Base-by-base conservation (phyloP, 768 basidiomycete species). In the Hydnomerulius pinastri region DNA sequence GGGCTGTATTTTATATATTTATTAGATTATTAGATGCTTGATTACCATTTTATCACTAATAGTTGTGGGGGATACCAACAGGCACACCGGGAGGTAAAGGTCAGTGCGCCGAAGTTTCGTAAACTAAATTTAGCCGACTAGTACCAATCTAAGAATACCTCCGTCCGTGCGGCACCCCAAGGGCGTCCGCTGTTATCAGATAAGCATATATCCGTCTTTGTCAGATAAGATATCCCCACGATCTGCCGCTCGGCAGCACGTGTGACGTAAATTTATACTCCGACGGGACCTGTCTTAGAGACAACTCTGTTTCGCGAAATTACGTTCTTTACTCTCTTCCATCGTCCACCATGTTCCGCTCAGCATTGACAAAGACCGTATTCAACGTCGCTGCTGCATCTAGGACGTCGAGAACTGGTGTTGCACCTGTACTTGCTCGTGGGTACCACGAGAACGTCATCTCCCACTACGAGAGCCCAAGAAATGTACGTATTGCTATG, bases 361-460 rank as follows among this genome's bases (percentile, higher is more conserved):
- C 84, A 69, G 72, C 78, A 20, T 54, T 86, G 57, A 65, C 78
- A 60, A 81, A 75, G 58, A 64, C 82, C 40, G 55, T 81, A 36
- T 68, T 81, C 64, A 69, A 68, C 58, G 51, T 60, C 53, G 68
- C 74, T 57, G 69, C 80, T 51, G 77, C 80, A 55, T 71, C 77
- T 30, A 69, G 57, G 44, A 59, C 71, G 36, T 54, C 73, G 25
- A 74, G 73, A 47, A 57, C 73, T 27, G 63, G 71, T 23, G 46
- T 78, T 10, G 70, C 77, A 3, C 82, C 86, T n/a, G 63, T 79
- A 17, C 67, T 80, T 46, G 74, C 78, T 59, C 84, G 94, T 61
- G 78, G 75, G 4, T 98, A 98, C 67, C 95, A 98, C 66, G 92
- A 95, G 70, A 97, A 98, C 64, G 96, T 98, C 43, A 92, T 95